Conservation (phyloP, 2,329 filamentous ascomycete species). For the Ascochyta fabae region DNA sequence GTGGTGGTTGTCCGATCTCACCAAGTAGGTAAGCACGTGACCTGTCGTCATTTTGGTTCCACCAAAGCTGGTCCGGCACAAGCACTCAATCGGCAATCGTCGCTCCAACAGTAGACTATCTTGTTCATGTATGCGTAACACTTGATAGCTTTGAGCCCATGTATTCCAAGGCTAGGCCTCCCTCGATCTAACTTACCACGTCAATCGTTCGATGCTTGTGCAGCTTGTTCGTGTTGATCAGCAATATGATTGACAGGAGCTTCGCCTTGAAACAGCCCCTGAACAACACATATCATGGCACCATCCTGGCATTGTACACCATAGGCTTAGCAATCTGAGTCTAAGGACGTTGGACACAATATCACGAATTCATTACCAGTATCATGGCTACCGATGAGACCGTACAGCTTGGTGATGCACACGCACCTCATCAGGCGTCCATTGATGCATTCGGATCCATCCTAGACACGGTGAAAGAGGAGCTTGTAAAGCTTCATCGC, state of each 20-base stretch:
- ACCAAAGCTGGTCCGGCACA: not conserved
- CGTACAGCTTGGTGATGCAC: constrained; percentile 40
- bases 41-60: constrained; percentile 3
- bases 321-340: not conserved
- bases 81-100: not conserved
- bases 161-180: not conserved
- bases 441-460: constrained; percentile 43
- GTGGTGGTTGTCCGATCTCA: not conserved
- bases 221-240: not conserved
- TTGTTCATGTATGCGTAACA: not conserved
- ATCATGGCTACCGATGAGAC: constrained; percentile 48
- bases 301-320: constrained; percentile 1
- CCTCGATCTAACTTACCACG: not conserved
- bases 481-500: constrained; percentile 44
- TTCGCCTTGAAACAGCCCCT: constrained; percentile 9
- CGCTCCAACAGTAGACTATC: not conserved
- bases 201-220: not conserved
- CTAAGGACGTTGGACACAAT: not conserved
- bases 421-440: constrained; percentile 45
- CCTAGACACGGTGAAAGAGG: constrained; percentile 39
- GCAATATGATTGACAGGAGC: not conserved
- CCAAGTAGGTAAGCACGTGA: not conserved
- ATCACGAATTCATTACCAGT: not conserved
- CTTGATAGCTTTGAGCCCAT: not conserved
- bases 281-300: constrained; percentile 6